Base-by-base conservation (phyloP, 768 basidiomycete genomes). In the Termitomyces sp. region DNA sequence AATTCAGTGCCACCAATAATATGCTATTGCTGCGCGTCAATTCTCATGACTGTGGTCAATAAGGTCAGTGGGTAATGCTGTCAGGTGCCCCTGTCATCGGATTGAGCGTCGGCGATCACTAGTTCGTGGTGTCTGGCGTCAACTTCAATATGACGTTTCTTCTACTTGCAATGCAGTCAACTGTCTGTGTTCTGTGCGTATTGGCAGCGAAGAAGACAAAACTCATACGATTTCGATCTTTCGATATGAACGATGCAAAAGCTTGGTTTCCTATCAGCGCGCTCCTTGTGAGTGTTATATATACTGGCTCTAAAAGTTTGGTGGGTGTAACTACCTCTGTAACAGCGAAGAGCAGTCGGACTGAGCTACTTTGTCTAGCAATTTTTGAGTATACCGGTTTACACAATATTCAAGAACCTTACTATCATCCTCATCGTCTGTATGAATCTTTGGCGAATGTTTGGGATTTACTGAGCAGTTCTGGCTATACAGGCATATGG, bases 401-500 rank as follows among this genome's bases (percentile, higher is more conserved):
- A 98, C 73, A 98, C 97, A 0, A 98, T 99, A 61, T 98, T 98
- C 83, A 99, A 99, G 73, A 99, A 99, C 69, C 67, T 98, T 66
- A 98, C 97, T n/a, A 99, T 98, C 65, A 98, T 99, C 62, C 81
- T 99, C 30, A 98, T 98, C 67, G 95, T 93, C 61, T 62, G 88
- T 77, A 31, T 49, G 11, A 14, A 41, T 12, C 26, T 61, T 50
- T 0, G 44, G 14, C 56, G 37, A 46, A 28, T 19, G 55, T 43
- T 14, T 48, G 10, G 48, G 23, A 31, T 52, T 23, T 28, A 15
- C 45, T 57, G 46, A 60, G 21, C 49, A 42, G 57, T 53, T 38
- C 9, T 53, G 12, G 35, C 42, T 12, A 12, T 50, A 45, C 54
- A 95, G 93, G 94, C 97, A 8, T 97, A 99, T 68, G 97, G 97